These are phyloP conservation scores for Trichocomaceae sp. DNA, from an alignment of 2,329 filamentous ascomycete species.

Conservation along the genomic window DNA sequence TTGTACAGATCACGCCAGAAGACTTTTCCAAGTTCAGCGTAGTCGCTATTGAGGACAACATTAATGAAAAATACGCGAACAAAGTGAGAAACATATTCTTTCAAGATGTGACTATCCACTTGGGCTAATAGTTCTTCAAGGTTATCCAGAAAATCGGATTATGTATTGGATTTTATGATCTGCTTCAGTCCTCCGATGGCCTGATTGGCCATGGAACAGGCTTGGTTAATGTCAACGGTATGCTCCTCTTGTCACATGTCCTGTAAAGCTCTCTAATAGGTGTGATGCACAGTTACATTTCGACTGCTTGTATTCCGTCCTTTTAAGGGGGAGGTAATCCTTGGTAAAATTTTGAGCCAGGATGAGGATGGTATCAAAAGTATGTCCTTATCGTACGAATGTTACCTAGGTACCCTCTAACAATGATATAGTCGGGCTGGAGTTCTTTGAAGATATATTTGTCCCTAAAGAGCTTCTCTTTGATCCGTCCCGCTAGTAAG, in stretches of 20 bases:
- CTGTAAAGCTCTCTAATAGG: neutral
- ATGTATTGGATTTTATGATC: conserved; percentile 87
- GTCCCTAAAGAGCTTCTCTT: conserved; percentile 69
- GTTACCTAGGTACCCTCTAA: neutral
- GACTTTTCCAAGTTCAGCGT: conserved; percentile 77
- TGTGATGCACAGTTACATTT: conserved; percentile 65
- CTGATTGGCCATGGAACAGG: conserved; percentile 89
- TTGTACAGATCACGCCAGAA: conserved; percentile 84
- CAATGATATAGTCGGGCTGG: conserved; percentile 59
- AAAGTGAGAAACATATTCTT: conserved; percentile 48
- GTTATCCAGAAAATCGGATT: conserved; percentile 91
- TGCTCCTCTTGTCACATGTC: conserved; percentile 14
- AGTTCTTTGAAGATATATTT: conserved; percentile 92
- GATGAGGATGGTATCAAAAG: conserved; percentile 65
- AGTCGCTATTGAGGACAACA: conserved; percentile 87
- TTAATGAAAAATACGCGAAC: conserved; percentile 95
- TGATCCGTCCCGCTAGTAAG: conserved; percentile 69
- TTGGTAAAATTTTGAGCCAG: conserved; percentile 73
- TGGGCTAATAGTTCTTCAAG: conserved; percentile 29
- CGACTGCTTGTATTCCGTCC: conserved; percentile 89
- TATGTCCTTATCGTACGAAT: conserved; percentile 29
- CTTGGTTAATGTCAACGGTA: conserved; percentile 89
- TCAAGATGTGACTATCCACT: neutral
- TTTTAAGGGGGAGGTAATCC: conserved; percentile 88
- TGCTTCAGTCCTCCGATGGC: conserved; percentile 83